A percentile compares a stretch with the other conserved stretches of the same genome.
phyloP scores from a whole-genome alignment of 2,329 filamentous ascomycete genomes.

The Orbilia ellipsospora region DNA sequence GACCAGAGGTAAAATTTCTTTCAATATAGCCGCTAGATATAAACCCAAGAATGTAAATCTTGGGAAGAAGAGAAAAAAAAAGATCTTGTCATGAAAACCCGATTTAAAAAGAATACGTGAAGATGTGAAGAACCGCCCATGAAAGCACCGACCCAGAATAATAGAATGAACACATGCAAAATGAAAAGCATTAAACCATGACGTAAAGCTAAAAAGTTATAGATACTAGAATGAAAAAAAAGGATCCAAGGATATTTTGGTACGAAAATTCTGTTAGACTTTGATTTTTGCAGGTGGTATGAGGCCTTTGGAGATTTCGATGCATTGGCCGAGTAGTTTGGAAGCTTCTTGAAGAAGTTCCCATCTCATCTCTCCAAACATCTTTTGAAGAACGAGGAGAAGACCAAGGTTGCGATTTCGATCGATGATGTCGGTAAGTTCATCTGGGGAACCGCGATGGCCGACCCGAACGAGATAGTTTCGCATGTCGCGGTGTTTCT shows the following conservation, averaged over 20 bases:
- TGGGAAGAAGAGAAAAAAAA: constrained; percentile 23
- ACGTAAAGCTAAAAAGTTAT: constrained; percentile 47
- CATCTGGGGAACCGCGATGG: constrained; percentile 77
- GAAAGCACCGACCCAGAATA: constrained; percentile 52
- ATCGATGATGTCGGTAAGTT: constrained; percentile 77
- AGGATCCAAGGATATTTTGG: constrained; percentile 36
- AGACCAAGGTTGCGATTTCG: constrained; percentile 86
- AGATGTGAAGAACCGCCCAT: constrained; percentile 21
- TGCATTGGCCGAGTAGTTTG: constrained; percentile 65
- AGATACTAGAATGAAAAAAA: constrained; percentile 37
- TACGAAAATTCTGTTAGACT: constrained; percentile 14
- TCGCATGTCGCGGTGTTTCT: constrained; percentile 81
- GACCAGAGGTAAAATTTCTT: constrained; percentile 36
- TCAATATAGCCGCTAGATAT: constrained; percentile 46
- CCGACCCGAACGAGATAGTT: constrained; percentile 79
- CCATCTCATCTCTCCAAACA: constrained; percentile 86
- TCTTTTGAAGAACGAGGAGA: constrained; percentile 81
- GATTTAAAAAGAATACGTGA: neutral
- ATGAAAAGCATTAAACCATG: constrained; percentile 52
- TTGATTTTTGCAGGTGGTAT: constrained; percentile 52
- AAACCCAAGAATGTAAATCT: constrained; percentile 27
- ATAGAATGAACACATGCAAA: constrained; percentile 13
- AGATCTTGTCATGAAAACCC: constrained; percentile 12
- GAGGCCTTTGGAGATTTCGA: constrained; percentile 49
- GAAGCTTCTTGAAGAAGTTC: constrained; percentile 90